phyloP scores from a whole-genome alignment of 495 filamentous ascomycete species.

The Stereocaulon alpinum region DNA sequence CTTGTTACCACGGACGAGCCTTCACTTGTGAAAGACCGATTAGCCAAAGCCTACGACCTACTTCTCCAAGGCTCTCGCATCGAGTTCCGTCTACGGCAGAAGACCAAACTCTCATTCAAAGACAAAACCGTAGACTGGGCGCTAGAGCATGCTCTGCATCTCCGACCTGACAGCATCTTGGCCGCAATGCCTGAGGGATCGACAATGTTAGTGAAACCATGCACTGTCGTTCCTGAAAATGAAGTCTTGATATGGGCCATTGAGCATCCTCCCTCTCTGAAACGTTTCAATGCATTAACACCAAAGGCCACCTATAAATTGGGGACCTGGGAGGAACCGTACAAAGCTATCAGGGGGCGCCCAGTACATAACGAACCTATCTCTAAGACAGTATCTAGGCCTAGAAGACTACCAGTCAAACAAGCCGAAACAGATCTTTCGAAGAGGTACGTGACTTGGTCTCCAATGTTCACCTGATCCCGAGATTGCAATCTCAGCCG shows the following conservation, averaged over 20 bases:
- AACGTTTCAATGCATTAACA: background rate
- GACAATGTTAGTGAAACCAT: background rate
- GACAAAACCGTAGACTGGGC: background rate
- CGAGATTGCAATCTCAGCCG: no score
- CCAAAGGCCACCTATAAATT: background rate
- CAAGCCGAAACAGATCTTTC: no score
- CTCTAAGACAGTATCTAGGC: no score
- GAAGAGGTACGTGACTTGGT: no score
- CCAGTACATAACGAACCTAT: no score
- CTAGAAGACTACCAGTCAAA: no score
- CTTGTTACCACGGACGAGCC: background rate
- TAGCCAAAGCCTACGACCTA: background rate
- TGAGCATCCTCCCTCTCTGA: background rate
- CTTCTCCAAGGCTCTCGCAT: background rate
- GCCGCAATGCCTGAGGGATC: constrained; percentile 4
- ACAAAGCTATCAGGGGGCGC: background rate
- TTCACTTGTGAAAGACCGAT: background rate
- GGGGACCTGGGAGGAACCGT: background rate
- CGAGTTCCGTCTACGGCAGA: background rate
- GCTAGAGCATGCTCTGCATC: background rate
- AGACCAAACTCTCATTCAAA: background rate
- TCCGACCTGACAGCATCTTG: background rate
- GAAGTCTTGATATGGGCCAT: background rate
- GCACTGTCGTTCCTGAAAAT: background rate
- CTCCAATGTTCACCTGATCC: no score